These are phyloP conservation scores for Cystobasidium pallidum DNA, from an alignment of 1,284 basidiomycete species.

Conservation along the genomic window DNA sequence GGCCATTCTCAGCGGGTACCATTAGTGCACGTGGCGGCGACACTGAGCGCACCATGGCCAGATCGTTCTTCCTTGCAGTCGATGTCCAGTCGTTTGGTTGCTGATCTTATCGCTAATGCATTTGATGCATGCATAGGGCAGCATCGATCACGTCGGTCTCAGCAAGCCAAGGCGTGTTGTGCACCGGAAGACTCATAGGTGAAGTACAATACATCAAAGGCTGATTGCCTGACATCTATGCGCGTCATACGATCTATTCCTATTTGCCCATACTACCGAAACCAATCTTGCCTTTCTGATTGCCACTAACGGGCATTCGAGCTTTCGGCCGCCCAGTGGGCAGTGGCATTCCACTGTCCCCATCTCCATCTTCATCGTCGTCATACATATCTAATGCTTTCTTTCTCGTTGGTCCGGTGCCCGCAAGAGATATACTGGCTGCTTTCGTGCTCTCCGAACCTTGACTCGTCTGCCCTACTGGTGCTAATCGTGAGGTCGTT, in stretches of 20 bases:
- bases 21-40: not conserved
- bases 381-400: slow-evolving; percentile 37
- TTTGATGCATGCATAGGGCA: no score
- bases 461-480: not conserved
- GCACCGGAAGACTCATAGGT: no score
- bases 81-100: no score
- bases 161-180: no score
- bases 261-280: slow-evolving; percentile 17
- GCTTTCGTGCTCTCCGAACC: not conserved
- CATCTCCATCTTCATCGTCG: slow-evolving; percentile 23
- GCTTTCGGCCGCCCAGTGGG: slow-evolving; percentile 39
- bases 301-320: slow-evolving; percentile 10
- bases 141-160: no score
- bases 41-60: no score
- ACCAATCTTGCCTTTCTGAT: slow-evolving; percentile 21
- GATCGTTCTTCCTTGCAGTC: no score
- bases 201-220: no score
- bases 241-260: no score
- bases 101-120: no score
- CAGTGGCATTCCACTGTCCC: slow-evolving; percentile 12
- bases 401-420: slow-evolving; percentile 6
- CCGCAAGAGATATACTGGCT: slow-evolving; percentile 14
- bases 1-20: not conserved
- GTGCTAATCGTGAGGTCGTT: not conserved
- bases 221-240: no score